Evolutionary conservation across 1,284 basidiomycete genomes (phyloP), one percentile per base, ranked within the genome.

Genomic region (Tremellales sp.): DNA sequence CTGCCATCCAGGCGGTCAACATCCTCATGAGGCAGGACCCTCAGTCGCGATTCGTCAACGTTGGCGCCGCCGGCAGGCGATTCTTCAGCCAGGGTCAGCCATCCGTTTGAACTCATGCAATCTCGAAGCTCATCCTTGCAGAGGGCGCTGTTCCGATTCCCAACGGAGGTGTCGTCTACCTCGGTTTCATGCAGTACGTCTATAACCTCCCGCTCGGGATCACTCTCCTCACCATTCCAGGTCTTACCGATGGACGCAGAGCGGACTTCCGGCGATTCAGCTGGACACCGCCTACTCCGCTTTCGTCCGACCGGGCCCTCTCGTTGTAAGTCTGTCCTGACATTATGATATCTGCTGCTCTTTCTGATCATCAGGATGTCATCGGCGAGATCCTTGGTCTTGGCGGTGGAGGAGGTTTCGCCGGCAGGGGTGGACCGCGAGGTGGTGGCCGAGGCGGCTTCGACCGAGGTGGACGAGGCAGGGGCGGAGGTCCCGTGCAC

Each of bases 221-320:
- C 29, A 31, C 33, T 36, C 6, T 36, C 33, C 33, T 6, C 4
- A 36, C 33, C 13, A 13, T 40, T 24, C 39, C 41, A 68, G 66
- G 51, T 70, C 68, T 1, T 68, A 69, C 64, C 67, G 70, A 22
- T 64, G 57, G 23, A 67, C 67, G 13, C 37, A 51, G 3, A 53
- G 52, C 31, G 60, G 58, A 10, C 26, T 56, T 24, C 64, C 64
- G 1, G 62, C 63, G 5, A 51, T 67, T 24, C 68, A 67, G 67
- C 55, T 74, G 39, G 71, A 75, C 58, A 70, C 65, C 19, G 73
- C 73, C 1, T 72, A 70, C 56, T 70, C 70, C 2, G 72, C 73
- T 3, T 71, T 75, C 49, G 56, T 72, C 47, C 53, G 64, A 37
- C 54, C 67, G 4, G 74, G 74, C 4, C 57, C 53, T 31, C 56